phyloP scores from a whole-genome alignment of 352 stramenopile genomes.

The Phytopythium ostracodes region DNA sequence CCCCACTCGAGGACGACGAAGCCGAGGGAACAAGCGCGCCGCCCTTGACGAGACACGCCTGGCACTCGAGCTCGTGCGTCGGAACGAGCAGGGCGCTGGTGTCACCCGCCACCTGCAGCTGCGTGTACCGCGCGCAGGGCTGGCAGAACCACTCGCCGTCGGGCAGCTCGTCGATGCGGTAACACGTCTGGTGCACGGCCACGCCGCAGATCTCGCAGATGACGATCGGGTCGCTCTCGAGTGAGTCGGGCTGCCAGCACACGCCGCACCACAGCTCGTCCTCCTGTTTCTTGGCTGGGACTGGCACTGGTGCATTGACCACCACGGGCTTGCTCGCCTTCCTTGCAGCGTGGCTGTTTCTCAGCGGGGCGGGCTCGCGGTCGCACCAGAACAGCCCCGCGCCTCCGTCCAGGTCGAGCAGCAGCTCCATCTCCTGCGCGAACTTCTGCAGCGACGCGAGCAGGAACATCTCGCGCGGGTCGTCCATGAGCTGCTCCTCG shows the following conservation, averaged over 20 bases:
- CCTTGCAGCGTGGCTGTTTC: too few species aligned
- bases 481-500: conserved; percentile 33
- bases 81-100: conserved; percentile 39
- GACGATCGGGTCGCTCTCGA: conserved; percentile 71
- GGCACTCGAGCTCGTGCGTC: conserved; percentile 52
- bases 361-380: background rate
- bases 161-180: conserved; percentile 57
- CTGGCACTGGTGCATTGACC: background rate
- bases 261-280: conserved; percentile 62
- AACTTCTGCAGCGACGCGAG: conserved; percentile 58
- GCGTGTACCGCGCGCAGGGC: conserved; percentile 53
- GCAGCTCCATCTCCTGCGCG: conserved; percentile 58
- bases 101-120: conserved; percentile 17
- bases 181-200: conserved; percentile 80
- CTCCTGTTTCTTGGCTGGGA: conserved; percentile 13
- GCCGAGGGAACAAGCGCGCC: conserved; percentile 50
- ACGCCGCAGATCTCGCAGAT: conserved; percentile 73
- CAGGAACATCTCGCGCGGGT: conserved; percentile 39
- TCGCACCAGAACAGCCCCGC: background rate
- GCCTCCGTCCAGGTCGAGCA: conserved; percentile 42
- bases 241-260: conserved; percentile 59
- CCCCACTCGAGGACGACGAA: conserved; percentile 7
- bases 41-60: conserved; percentile 44
- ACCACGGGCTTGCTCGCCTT: background rate
- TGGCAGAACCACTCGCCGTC: conserved; percentile 78